Evolutionary conservation across 2,329 filamentous ascomycete genomes (phyloP).

Genomic region (Fusarium xylarioides): DNA sequence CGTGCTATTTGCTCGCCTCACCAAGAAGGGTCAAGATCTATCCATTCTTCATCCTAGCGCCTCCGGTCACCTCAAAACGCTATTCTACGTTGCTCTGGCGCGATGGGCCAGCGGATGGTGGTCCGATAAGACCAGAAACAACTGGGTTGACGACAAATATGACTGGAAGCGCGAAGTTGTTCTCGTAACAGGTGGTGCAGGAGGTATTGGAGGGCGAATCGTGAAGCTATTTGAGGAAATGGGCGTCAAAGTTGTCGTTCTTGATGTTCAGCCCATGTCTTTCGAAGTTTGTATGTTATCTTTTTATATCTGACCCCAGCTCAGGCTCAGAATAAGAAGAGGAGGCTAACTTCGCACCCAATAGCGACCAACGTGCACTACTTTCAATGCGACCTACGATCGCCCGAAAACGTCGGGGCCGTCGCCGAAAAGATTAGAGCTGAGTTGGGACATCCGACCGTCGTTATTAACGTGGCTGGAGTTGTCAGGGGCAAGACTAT

Average conservation of each 20-base stretch:
- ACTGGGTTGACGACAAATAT: constrained; percentile 56
- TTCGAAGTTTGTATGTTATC: constrained; percentile 58
- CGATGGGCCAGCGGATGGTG: constrained; percentile 44
- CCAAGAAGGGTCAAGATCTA: constrained; percentile 66
- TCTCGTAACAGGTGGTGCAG: constrained; percentile 77
- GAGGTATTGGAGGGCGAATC: constrained; percentile 75
- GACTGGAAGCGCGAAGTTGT: constrained; percentile 76
- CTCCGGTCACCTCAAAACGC: constrained; percentile 56
- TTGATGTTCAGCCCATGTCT: constrained; percentile 73
- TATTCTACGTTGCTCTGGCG: constrained; percentile 46
- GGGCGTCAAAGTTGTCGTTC: constrained; percentile 73
- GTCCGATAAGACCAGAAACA: constrained; percentile 48
- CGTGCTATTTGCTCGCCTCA: constrained; percentile 70
- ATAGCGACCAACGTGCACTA: constrained; percentile 66
- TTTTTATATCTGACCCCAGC: background rate
- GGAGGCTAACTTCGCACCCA: constrained; percentile 14
- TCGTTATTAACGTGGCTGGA: constrained; percentile 79
- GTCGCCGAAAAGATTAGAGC: constrained; percentile 63
- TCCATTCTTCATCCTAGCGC: constrained; percentile 60
- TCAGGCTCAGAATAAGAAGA: background rate
- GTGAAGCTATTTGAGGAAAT: constrained; percentile 71
- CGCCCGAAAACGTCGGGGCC: constrained; percentile 59
- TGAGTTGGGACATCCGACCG: constrained; percentile 69
- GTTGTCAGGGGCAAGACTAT: constrained; percentile 69
- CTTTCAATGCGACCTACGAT: constrained; percentile 76